Evolutionary conservation across 805 yeast species (phyloP).

Genomic region (Candida chilensis): DNA sequence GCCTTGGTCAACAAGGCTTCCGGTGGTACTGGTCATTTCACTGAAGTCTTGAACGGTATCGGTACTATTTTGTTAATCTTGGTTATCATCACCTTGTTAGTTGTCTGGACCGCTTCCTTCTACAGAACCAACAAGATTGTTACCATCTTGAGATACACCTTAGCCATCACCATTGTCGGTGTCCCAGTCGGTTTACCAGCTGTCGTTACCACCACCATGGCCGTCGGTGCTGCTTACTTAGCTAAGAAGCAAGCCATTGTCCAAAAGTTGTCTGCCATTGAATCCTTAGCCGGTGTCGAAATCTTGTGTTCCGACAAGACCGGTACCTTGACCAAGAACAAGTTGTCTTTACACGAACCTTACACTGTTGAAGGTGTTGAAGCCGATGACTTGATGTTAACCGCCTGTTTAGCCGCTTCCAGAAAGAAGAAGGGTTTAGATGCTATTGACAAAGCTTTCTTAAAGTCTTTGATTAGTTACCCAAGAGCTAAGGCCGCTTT

Average conservation of each 20-base stretch:
- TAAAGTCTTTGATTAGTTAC: slow-evolving; percentile 78
- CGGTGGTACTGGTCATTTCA: slow-evolving; percentile 91
- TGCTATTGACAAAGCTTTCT: slow-evolving; percentile 95
- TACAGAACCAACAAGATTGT: slow-evolving; percentile 87
- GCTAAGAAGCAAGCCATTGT: slow-evolving; percentile 97
- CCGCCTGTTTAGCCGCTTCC: slow-evolving; percentile 96
- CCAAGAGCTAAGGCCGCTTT: slow-evolving; percentile 91
- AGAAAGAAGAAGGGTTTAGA: slow-evolving; percentile 98
- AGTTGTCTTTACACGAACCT: slow-evolving; percentile 92
- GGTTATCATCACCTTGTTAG: slow-evolving; percentile 77
- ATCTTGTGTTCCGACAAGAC: slow-evolving; percentile 97
- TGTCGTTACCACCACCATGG: slow-evolving; percentile 97
- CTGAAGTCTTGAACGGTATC: slow-evolving; percentile 95
- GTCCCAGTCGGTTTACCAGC: slow-evolving; percentile 99
- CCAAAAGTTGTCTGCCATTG: slow-evolving; percentile 93
- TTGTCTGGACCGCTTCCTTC: slow-evolving; percentile 92
- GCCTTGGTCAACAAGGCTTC: slow-evolving; percentile 92
- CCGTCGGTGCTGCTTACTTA: slow-evolving; percentile 98
- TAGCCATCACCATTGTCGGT: slow-evolving; percentile 95
- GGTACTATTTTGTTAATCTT: slow-evolving; percentile 87
- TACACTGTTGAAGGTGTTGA: slow-evolving; percentile 97
- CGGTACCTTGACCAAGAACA: slow-evolving; percentile 97
- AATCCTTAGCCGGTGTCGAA: slow-evolving; percentile 96
- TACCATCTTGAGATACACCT: slow-evolving; percentile 80
- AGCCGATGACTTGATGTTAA: slow-evolving; percentile 91